These are phyloP conservation scores for Cystobasidium sp. DNA, from an alignment of 1,284 basidiomycete species.

Conservation along the genomic window DNA sequence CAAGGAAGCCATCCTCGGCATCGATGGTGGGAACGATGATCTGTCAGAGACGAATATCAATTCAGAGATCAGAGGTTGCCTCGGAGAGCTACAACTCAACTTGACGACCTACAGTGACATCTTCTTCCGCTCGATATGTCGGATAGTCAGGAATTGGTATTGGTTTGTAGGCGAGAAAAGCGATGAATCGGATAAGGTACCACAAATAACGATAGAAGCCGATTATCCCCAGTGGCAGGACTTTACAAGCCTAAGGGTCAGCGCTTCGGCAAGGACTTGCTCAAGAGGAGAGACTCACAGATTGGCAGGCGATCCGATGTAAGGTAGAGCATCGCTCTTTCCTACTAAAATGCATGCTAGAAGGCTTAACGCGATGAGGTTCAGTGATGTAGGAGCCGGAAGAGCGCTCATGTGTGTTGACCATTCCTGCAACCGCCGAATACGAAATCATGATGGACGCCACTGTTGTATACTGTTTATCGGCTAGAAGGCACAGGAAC, in stretches of 20 bases:
- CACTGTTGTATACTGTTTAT: too few relatives aligned
- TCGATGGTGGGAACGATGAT: slow-evolving; percentile 88
- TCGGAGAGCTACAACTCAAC: neutral
- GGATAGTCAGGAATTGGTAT: slow-evolving; percentile 84
- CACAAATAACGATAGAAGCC: slow-evolving; percentile 89
- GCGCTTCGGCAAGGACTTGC: neutral
- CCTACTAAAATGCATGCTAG: neutral
- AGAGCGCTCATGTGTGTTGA: too few relatives aligned
- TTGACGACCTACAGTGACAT: slow-evolving; percentile 72
- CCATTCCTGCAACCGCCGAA: too few relatives aligned
- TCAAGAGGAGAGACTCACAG: slow-evolving; percentile 63
- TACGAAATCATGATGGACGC: too few relatives aligned
- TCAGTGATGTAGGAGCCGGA: too few relatives aligned
- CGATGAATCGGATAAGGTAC: slow-evolving; percentile 80
- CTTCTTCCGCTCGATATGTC: slow-evolving; percentile 82
- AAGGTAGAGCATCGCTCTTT: slow-evolving; percentile 61
- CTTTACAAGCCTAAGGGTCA: slow-evolving; percentile 58
- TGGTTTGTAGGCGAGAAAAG: slow-evolving; percentile 75
- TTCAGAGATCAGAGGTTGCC: too few relatives aligned
- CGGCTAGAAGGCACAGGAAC: neutral
- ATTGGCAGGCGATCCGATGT: slow-evolving; percentile 78
- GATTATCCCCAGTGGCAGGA: slow-evolving; percentile 87
- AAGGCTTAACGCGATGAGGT: too few relatives aligned
- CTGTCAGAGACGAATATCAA: neutral
- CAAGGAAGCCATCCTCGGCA: slow-evolving; percentile 81